Conservation (phyloP, 331 rosid species). For the Pyrus hybrid region DNA sequence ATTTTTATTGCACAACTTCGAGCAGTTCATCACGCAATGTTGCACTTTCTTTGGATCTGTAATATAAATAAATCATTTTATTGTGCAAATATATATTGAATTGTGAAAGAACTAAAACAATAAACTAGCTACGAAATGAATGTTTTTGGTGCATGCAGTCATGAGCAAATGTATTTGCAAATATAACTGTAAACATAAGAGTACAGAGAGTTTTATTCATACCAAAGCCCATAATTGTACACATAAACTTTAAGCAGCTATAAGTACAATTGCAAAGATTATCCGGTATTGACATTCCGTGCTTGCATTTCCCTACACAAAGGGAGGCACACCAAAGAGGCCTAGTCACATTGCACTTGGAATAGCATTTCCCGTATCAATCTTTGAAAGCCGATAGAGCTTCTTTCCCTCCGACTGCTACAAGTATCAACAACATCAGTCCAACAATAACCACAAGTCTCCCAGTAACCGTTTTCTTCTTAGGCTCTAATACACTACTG, state of each 20-base stretch:
- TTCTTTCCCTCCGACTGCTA: not conserved
- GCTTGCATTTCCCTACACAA: slow-evolving; percentile 1
- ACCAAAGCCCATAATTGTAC: not conserved
- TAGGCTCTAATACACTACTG: not conserved
- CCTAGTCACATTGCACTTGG: not conserved
- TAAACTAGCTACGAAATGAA: no score
- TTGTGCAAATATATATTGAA: no score
- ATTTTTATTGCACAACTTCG: not conserved
- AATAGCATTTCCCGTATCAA: not conserved
- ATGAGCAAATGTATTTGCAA: not conserved
- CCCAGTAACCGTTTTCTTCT: not conserved
- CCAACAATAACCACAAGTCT: not conserved
- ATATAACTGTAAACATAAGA: not conserved
- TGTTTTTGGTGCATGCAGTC: not conserved
- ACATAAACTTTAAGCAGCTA: not conserved
- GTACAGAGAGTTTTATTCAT: not conserved
- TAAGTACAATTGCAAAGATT: slow-evolving; percentile 4
- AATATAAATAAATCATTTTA: no score
- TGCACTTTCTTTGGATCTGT: no score
- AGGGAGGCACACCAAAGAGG: slow-evolving; percentile 5
- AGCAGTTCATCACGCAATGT: not conserved
- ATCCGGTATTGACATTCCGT: not conserved
- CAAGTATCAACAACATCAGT: not conserved
- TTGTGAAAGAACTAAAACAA: no score
- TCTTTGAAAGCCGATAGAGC: not conserved